phyloP scores from a whole-genome alignment of 2,329 filamentous ascomycete genomes.

The Colletotrichum spaethianum region DNA sequence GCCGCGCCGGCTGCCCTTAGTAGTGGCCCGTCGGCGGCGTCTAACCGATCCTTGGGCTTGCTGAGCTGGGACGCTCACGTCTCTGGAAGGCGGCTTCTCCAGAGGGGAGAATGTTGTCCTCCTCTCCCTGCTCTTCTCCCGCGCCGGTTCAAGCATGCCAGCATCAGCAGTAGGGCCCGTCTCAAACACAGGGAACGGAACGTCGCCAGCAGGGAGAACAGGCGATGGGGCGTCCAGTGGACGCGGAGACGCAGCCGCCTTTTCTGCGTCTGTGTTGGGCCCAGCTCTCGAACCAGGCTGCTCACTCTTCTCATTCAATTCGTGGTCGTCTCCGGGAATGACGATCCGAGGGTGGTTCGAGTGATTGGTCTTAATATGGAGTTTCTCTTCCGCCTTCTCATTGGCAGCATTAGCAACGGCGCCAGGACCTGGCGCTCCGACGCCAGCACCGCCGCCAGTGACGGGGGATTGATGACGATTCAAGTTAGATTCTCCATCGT shows the following conservation, averaged over 20 bases:
- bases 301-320: conserved; percentile 58
- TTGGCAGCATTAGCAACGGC: conserved; percentile 53
- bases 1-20: conserved; percentile 76
- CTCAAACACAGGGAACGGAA: conserved; percentile 65
- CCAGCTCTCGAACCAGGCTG: conserved; percentile 13
- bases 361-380: conserved; percentile 47
- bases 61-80: conserved; percentile 49
- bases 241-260: conserved; percentile 44
- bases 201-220: conserved; percentile 58
- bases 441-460: conserved; percentile 55
- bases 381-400: conserved; percentile 53
- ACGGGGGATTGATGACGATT: conserved; percentile 49
- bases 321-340: conserved; percentile 49
- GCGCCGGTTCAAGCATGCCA: conserved; percentile 51
- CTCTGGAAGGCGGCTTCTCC: conserved; percentile 62
- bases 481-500: conserved; percentile 63
- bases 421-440: conserved; percentile 59
- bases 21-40: conserved; percentile 77
- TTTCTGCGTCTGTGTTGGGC: conserved; percentile 47
- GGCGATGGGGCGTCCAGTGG: conserved; percentile 58
- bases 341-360: conserved; percentile 49
- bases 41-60: conserved; percentile 65
- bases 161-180: conserved; percentile 44
- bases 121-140: conserved; percentile 61
- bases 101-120: conserved; percentile 70